A percentile compares a stretch with the other conserved stretches of the same genome.
Evolutionary conservation across 345 rosid species (phyloP).

Genomic region (Gossypium ekmanianum): DNA sequence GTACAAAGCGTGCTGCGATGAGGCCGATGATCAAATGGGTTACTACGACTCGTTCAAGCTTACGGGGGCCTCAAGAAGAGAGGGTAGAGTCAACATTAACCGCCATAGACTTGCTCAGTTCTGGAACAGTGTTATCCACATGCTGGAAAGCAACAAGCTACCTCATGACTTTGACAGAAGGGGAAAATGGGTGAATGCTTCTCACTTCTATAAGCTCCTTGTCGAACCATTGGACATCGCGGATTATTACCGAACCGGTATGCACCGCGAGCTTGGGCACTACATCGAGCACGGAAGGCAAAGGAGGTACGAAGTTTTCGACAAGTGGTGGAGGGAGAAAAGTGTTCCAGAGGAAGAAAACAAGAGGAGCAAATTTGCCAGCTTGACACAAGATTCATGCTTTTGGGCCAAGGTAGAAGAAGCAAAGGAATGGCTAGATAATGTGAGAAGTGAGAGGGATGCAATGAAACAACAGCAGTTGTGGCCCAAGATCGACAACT

Average conservation of each 20-base stretch:
- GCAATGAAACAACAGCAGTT: slow-evolving; percentile 9
- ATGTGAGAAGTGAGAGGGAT: slow-evolving; percentile 37
- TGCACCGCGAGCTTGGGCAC: slow-evolving; percentile 31
- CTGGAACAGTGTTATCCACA: slow-evolving; percentile 58
- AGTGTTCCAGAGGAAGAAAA: slow-evolving; percentile 1
- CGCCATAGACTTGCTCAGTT: slow-evolving; percentile 55
- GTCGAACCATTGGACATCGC: slow-evolving; percentile 84
- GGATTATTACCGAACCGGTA: slow-evolving; percentile 38
- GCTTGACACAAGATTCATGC: slow-evolving; percentile 74
- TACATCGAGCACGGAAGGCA: slow-evolving; percentile 56
- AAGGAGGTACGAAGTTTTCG: slow-evolving; percentile 65
- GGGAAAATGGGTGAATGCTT: slow-evolving; percentile 59
- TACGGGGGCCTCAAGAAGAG: slow-evolving; percentile 39
- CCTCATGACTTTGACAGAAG: slow-evolving; percentile 58
- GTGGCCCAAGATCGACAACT: slow-evolving; percentile 32
- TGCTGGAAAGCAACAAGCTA: slow-evolving; percentile 60
- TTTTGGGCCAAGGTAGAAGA: slow-evolving; percentile 91
- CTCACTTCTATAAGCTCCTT: slow-evolving; percentile 64
- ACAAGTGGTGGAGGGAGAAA: slow-evolving; percentile 54
- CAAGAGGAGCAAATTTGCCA: slow-evolving; percentile 46
- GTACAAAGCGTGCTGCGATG: slow-evolving; percentile 54
- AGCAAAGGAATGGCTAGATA: slow-evolving; percentile 54
- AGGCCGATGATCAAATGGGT: slow-evolving; percentile 44
- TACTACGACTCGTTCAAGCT: slow-evolving; percentile 75
- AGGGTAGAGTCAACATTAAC: slow-evolving; percentile 52